Percentiles rank a stretch among this genome's conserved stretches.
These are phyloP conservation scores for Raffaelea arxii DNA, from an alignment of 2,329 filamentous ascomycete species.

Conservation along the genomic window DNA sequence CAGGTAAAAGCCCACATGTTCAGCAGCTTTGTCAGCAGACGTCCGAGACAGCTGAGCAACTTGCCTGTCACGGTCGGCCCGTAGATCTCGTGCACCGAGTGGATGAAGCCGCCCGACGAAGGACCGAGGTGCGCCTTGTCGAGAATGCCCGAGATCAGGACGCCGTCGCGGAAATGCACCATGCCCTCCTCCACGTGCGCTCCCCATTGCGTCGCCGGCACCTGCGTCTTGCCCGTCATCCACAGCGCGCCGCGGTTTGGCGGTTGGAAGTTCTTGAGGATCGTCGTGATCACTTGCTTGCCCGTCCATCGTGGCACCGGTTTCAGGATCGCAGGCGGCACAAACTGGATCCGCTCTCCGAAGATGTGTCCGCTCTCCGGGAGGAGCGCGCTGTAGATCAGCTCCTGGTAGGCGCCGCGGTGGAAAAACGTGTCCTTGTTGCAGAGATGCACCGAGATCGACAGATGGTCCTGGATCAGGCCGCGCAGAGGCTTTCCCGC, in stretches of 20 bases:
- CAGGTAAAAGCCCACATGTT: slow-evolving; percentile 95
- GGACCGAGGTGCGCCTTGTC: slow-evolving; percentile 95
- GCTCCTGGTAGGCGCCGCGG: slow-evolving; percentile 78
- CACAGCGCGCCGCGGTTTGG: slow-evolving; percentile 65
- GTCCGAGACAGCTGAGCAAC: slow-evolving; percentile 78
- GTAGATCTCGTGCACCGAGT: slow-evolving; percentile 88
- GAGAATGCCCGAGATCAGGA: slow-evolving; percentile 81
- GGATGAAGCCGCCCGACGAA: slow-evolving; percentile 75
- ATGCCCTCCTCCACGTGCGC: slow-evolving; percentile 63
- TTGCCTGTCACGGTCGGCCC: slow-evolving; percentile 80
- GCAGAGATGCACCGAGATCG: slow-evolving; percentile 83
- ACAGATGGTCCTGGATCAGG: slow-evolving; percentile 97
- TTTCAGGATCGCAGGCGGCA: slow-evolving; percentile 74
- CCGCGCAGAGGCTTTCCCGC: slow-evolving; percentile 88
- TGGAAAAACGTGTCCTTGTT: slow-evolving; percentile 88
- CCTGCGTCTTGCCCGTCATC: slow-evolving; percentile 69
- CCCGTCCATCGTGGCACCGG: slow-evolving; percentile 83
- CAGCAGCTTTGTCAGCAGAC: slow-evolving; percentile 78
- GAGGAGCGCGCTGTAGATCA: slow-evolving; percentile 83
- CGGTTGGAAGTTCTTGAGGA: slow-evolving; percentile 86
- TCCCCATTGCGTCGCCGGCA: slow-evolving; percentile 73
- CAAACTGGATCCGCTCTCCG: slow-evolving; percentile 68
- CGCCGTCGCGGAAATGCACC: slow-evolving; percentile 77
- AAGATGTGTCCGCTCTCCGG: slow-evolving; percentile 86
- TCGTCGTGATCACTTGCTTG: slow-evolving; percentile 89